Conservation (phyloP, 2,329 filamentous ascomycete genomes). For the Monosporascus sp. region DNA sequence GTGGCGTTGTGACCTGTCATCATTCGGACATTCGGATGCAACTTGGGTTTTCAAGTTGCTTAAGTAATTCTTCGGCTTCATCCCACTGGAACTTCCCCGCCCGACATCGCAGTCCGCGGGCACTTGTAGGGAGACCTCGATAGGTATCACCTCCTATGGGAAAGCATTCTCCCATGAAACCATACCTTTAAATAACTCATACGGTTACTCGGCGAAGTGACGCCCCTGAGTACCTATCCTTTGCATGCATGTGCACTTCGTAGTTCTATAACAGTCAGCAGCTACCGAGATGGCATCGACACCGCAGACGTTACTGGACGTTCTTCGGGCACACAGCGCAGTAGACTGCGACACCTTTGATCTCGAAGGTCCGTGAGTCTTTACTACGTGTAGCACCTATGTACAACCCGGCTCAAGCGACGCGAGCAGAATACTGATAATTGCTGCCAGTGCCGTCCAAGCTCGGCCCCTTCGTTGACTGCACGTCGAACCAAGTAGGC, state of each 20-base stretch:
- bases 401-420: too few relatives aligned
- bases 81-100: not conserved
- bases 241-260: too few relatives aligned
- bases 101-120: not conserved
- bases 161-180: too few relatives aligned
- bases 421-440: not conserved
- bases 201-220: too few relatives aligned
- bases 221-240: too few relatives aligned
- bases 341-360: constrained; percentile 50
- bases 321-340: constrained; percentile 35
- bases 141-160: too few relatives aligned
- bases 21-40: too few relatives aligned
- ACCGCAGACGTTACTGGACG: constrained; percentile 31
- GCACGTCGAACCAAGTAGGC: constrained; percentile 48
- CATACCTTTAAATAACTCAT: too few relatives aligned
- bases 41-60: too few relatives aligned
- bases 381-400: too few relatives aligned
- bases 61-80: too few relatives aligned
- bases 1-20: too few relatives aligned
- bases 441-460: constrained; percentile 33
- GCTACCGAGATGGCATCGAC: constrained; percentile 9
- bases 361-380: constrained; percentile 31
- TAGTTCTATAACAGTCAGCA: not conserved
- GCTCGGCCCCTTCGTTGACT: constrained; percentile 45
- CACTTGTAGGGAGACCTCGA: not conserved